Percentiles rank a stretch among this genome's conserved stretches.
Evolutionary conservation across 768 basidiomycete species (phyloP).

Genomic region (Lactifluus volemus): DNA sequence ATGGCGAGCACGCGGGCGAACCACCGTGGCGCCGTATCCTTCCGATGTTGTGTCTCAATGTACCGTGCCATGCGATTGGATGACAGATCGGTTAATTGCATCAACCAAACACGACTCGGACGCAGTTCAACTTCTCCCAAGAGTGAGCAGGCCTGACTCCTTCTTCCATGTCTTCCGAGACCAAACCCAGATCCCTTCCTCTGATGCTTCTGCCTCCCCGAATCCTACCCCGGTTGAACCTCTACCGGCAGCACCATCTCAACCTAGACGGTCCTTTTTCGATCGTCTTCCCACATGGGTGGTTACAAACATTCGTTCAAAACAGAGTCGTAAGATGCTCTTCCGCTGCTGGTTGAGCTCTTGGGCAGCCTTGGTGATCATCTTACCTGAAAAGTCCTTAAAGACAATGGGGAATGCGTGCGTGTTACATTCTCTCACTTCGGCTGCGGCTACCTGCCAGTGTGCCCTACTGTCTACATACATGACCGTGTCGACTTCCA

Average conservation of each 20-base stretch:
- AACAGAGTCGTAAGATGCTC: constrained; percentile 31
- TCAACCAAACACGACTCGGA: too few species aligned
- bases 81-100: too few species aligned
- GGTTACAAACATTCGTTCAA: constrained; percentile 28
- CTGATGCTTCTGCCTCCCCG: not conserved
- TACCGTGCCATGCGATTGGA: too few species aligned
- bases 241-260: not conserved
- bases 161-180: constrained; percentile 4
- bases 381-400: constrained; percentile 34
- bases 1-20: too few species aligned
- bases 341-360: constrained; percentile 35
- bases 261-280: constrained; percentile 7
- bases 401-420: constrained; percentile 34
- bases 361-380: constrained; percentile 32
- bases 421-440: constrained; percentile 18
- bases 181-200: not conserved
- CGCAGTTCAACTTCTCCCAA: too few species aligned
- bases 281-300: constrained; percentile 34
- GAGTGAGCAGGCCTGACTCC: not conserved
- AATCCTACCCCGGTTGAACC: not conserved
- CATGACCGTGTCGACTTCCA: not conserved
- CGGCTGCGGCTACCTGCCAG: not conserved
- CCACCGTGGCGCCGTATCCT: too few species aligned
- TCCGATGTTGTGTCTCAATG: too few species aligned
- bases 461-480: not conserved